Conservation (phyloP, 2,329 filamentous ascomycete genomes). For the Ceratocystis alfenasii region DNA sequence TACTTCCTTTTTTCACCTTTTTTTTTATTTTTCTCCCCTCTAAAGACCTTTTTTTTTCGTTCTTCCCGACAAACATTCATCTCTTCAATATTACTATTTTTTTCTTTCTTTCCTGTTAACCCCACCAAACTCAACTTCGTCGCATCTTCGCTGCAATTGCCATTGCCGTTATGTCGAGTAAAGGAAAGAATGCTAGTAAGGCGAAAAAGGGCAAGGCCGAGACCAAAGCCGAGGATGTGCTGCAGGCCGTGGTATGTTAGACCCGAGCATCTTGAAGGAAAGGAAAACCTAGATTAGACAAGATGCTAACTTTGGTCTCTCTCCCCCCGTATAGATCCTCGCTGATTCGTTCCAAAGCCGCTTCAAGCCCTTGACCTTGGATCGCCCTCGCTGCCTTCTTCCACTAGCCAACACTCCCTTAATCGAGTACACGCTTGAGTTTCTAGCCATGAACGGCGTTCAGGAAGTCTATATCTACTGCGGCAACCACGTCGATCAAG, state of each 20-base stretch:
- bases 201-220: constrained; percentile 44
- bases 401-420: constrained; percentile 86
- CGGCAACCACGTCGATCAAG: constrained; percentile 70
- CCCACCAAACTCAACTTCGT: neutral
- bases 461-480: constrained; percentile 89
- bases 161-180: constrained; percentile 19
- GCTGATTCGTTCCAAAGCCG: constrained; percentile 90
- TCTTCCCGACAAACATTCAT: neutral
- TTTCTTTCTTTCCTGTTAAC: neutral
- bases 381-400: constrained; percentile 84
- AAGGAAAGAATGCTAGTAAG: constrained; percentile 31
- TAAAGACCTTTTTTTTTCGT: neutral
- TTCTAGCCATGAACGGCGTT: constrained; percentile 89
- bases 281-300: neutral
- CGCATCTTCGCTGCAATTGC: neutral
- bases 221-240: constrained; percentile 45
- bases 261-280: constrained; percentile 12
- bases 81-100: neutral
- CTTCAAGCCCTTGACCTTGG: constrained; percentile 79
- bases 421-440: constrained; percentile 96
- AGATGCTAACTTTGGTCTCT: neutral
- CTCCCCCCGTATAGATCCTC: constrained; percentile 50
- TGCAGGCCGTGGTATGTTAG: constrained; percentile 45
- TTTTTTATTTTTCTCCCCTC: neutral
- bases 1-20: neutral